phyloP scores from a whole-genome alignment of 2,329 filamentous ascomycete genomes.

The Dissoconium aciculare region DNA sequence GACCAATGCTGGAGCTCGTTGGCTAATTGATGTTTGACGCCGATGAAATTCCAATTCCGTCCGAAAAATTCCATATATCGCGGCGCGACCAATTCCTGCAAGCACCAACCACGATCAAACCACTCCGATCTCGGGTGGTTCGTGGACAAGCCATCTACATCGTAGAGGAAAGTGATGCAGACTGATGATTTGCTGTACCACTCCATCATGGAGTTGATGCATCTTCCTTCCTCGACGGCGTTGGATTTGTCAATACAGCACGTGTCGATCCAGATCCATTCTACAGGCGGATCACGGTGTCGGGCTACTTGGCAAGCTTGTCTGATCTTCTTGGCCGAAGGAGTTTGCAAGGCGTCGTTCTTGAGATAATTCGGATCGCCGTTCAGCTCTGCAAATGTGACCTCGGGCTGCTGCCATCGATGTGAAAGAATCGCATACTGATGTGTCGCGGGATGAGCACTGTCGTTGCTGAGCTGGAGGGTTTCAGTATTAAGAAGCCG shows the following conservation, averaged over 20 bases:
- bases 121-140: neutral
- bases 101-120: conserved; percentile 7
- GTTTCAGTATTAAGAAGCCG: too few species aligned
- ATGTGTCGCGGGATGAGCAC: neutral
- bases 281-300: neutral
- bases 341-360: neutral
- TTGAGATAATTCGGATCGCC: conserved; percentile 1
- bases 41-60: neutral
- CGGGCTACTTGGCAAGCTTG: neutral
- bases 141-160: conserved; percentile 2
- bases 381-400: neutral
- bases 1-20: neutral
- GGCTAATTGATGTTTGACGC: neutral
- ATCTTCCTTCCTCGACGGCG: neutral
- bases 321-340: neutral
- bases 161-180: conserved; percentile 11
- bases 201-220: neutral
- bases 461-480: neutral
- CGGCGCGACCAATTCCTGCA: conserved; percentile 5
- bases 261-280: conserved; percentile 1
- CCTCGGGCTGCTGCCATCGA: conserved; percentile 1
- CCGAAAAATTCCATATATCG: neutral
- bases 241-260: conserved; percentile 1
- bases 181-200: neutral
- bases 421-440: neutral